phyloP scores from a whole-genome alignment of 1,284 basidiomycete genomes.

The Melampsora abietis-canadensis region DNA sequence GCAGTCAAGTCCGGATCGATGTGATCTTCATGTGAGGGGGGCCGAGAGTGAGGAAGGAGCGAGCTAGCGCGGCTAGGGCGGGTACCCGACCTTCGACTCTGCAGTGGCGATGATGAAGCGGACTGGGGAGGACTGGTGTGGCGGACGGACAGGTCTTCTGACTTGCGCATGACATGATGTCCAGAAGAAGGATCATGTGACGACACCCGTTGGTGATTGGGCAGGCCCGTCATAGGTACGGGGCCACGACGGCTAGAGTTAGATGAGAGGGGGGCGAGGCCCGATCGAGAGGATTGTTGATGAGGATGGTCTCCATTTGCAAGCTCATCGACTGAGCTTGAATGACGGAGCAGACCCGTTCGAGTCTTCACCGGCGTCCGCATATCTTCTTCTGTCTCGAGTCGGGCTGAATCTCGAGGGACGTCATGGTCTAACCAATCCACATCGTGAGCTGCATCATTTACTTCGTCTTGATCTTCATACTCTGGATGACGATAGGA shows the following conservation, averaged over 20 bases:
- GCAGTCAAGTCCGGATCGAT: too few species aligned
- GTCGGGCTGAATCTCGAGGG: too few species aligned
- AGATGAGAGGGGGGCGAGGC: constrained; percentile 2
- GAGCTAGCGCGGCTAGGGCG: background rate
- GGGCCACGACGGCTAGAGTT: constrained; percentile 1
- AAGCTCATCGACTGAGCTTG: constrained; percentile 12
- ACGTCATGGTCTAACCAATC: background rate
- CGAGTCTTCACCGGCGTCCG: constrained; percentile 21
- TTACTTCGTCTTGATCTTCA: background rate
- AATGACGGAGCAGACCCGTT: constrained; percentile 18
- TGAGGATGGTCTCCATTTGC: background rate
- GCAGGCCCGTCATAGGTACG: background rate
- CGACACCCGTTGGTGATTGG: background rate
- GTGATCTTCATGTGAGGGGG: too few species aligned
- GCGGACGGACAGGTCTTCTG: too few species aligned
- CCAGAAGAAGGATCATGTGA: background rate
- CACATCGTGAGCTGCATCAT: background rate
- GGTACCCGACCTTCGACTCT: background rate
- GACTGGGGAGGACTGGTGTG: too few species aligned
- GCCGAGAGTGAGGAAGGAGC: background rate
- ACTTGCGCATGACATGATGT: background rate
- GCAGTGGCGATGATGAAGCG: too few species aligned
- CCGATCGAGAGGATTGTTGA: background rate
- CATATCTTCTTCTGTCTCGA: constrained; percentile 9
- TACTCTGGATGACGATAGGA: constrained; percentile 3